phyloP scores from a whole-genome alignment of 768 basidiomycete genomes.

The Rhodosporidiobolus sp. region DNA sequence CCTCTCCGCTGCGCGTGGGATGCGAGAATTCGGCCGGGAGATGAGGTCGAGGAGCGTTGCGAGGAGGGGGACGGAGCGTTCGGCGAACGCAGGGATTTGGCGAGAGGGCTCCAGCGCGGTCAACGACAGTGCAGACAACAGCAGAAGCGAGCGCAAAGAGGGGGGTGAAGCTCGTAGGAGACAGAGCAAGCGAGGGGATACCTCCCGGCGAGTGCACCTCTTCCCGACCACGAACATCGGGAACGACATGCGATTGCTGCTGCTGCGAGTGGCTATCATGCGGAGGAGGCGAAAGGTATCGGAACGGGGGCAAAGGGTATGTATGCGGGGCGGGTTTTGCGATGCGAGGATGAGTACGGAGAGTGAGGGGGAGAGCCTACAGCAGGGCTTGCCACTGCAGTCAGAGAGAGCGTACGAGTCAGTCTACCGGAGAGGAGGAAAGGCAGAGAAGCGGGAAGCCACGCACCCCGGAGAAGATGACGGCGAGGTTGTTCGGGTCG shows the following conservation, averaged over 20 bases:
- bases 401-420: background rate
- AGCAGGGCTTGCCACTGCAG: constrained; percentile 33
- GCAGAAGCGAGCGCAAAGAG: too few species aligned
- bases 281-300: constrained; percentile 53
- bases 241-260: background rate
- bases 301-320: constrained; percentile 45
- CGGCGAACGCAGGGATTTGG: too few species aligned
- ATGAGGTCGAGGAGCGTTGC: too few species aligned
- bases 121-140: too few species aligned
- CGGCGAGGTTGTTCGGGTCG: constrained; percentile 67
- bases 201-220: too few species aligned
- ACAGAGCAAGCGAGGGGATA: too few species aligned
- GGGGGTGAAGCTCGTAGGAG: too few species aligned
- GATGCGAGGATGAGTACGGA: background rate
- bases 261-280: constrained; percentile 55
- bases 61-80: too few species aligned
- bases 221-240: too few species aligned
- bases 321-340: constrained; percentile 7
- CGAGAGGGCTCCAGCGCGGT: too few species aligned
- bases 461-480: constrained; percentile 64
- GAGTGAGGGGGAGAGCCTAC: background rate
- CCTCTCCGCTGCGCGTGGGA: too few species aligned
- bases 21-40: too few species aligned
- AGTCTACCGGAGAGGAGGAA: background rate
- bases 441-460: background rate